Conservation (phyloP, 805 yeast species). For the Barnettozyma siamensis region DNA sequence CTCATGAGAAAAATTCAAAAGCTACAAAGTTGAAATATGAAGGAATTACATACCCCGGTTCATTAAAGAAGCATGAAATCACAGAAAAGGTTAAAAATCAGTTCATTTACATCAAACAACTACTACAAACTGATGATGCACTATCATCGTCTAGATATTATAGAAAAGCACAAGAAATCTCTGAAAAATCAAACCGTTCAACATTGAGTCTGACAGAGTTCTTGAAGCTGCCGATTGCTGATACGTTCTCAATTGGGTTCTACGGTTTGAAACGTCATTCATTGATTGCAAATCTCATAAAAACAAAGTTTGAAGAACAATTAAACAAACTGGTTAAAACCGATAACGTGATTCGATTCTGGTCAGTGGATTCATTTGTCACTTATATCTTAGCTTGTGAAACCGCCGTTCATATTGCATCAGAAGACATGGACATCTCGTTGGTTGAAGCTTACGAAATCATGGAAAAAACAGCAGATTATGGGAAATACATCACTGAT, state of each 20-base stretch:
- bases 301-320: slow-evolving; percentile 26
- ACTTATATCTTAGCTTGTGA: slow-evolving; percentile 62
- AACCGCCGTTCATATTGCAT: slow-evolving; percentile 44
- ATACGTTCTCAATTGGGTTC: slow-evolving; percentile 48
- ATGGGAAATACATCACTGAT: slow-evolving; percentile 33
- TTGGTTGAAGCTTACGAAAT: slow-evolving; percentile 41
- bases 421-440: slow-evolving; percentile 37
- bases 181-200: slow-evolving; percentile 33
- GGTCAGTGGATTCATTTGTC: slow-evolving; percentile 53
- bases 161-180: slow-evolving; percentile 39
- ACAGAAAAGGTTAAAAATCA: slow-evolving; percentile 26
- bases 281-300: slow-evolving; percentile 40
- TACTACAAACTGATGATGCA: slow-evolving; percentile 36
- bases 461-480: slow-evolving; percentile 42
- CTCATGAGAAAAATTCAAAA: neutral
- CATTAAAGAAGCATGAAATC: slow-evolving; percentile 23
- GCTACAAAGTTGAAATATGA: slow-evolving; percentile 2
- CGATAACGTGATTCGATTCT: slow-evolving; percentile 48
- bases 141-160: slow-evolving; percentile 42
- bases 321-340: slow-evolving; percentile 24
- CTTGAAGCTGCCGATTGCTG: slow-evolving; percentile 38
- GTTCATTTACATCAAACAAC: slow-evolving; percentile 29
- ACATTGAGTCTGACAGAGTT: slow-evolving; percentile 38
- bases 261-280: slow-evolving; percentile 56
- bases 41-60: slow-evolving; percentile 3